These are phyloP conservation scores for Xylaria castorea DNA, from an alignment of 495 filamentous ascomycete species.

Conservation along the genomic window DNA sequence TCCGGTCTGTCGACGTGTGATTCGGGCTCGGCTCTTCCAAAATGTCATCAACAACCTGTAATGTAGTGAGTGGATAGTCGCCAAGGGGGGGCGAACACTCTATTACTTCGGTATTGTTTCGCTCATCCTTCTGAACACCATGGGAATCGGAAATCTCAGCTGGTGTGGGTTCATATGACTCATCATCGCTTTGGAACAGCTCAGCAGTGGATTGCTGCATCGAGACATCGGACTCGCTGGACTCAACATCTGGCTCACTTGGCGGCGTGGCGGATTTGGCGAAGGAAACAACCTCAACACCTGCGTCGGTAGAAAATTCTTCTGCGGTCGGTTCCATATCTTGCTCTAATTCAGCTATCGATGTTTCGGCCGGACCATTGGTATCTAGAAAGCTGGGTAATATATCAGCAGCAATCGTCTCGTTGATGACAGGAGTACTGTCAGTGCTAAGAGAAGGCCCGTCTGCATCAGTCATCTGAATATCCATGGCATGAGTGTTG, in stretches of 20 bases:
- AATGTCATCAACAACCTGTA: slow-evolving; percentile 23
- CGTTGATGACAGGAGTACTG: neutral
- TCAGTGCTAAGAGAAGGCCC: neutral
- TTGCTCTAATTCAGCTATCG: neutral
- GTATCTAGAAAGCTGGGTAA: neutral
- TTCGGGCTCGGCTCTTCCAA: slow-evolving; percentile 25
- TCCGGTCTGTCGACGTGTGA: slow-evolving; percentile 17
- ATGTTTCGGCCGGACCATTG: neutral
- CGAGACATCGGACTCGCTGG: slow-evolving; percentile 9
- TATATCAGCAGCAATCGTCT: neutral
- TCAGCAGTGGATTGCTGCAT: slow-evolving; percentile 20
- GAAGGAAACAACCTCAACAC: neutral
- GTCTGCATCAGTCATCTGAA: slow-evolving; percentile 7
- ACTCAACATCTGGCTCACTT: slow-evolving; percentile 19
- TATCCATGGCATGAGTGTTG: slow-evolving; percentile 7
- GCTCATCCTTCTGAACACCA: neutral
- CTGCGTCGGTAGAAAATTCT: neutral
- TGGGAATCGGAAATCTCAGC: slow-evolving; percentile 21
- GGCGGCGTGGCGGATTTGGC: neutral
- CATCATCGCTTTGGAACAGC: slow-evolving; percentile 27
- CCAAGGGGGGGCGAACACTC: slow-evolving; percentile 7
- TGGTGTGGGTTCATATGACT: slow-evolving; percentile 25
- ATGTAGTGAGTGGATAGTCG: slow-evolving; percentile 9
- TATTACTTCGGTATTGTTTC: slow-evolving; percentile 8
- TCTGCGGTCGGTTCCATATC: neutral